These are phyloP conservation scores for Aspergillus steynii DNA, from an alignment of 495 filamentous ascomycete genomes.

Conservation along the genomic window DNA sequence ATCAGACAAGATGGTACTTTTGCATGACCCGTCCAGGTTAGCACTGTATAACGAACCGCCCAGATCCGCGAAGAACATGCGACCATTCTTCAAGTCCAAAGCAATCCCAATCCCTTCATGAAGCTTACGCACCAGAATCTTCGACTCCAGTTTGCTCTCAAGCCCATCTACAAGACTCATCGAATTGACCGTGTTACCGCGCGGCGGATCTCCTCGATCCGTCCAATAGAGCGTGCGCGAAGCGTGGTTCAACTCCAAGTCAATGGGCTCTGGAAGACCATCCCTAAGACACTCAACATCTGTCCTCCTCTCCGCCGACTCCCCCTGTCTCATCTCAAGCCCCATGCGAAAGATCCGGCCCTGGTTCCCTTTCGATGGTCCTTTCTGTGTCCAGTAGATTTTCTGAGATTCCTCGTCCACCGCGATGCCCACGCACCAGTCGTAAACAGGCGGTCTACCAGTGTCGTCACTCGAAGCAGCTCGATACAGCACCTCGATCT, in stretches of 20 bases:
- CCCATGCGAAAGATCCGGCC: neutral
- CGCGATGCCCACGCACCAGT: neutral
- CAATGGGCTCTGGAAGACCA: conserved; percentile 16
- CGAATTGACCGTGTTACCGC: conserved; percentile 15
- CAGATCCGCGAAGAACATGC: conserved; percentile 20
- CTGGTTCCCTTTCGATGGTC: neutral
- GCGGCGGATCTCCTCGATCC: conserved; percentile 15
- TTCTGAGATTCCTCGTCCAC: neutral
- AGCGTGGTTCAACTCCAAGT: conserved; percentile 11
- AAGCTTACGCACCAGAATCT: neutral
- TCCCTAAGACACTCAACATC: conserved; percentile 12
- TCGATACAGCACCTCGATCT: neutral
- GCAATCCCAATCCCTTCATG: conserved; percentile 5
- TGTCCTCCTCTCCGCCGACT: neutral
- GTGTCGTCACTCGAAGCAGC: neutral
- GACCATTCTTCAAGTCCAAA: conserved; percentile 12
- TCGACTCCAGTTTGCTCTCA: neutral
- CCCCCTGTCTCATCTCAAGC: neutral
- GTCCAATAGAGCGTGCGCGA: conserved; percentile 15
- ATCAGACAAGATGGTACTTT: conserved; percentile 13
- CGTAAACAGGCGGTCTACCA: neutral
- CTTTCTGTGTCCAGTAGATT: conserved; percentile 1
- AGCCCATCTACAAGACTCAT: neutral
- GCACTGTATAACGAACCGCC: conserved; percentile 16
- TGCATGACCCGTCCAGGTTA: conserved; percentile 18